A percentile compares a stretch with the other conserved stretches of the same genome.
Conservation (phyloP, 139 green algal genomes). For the Picochlorum sp. region DNA sequence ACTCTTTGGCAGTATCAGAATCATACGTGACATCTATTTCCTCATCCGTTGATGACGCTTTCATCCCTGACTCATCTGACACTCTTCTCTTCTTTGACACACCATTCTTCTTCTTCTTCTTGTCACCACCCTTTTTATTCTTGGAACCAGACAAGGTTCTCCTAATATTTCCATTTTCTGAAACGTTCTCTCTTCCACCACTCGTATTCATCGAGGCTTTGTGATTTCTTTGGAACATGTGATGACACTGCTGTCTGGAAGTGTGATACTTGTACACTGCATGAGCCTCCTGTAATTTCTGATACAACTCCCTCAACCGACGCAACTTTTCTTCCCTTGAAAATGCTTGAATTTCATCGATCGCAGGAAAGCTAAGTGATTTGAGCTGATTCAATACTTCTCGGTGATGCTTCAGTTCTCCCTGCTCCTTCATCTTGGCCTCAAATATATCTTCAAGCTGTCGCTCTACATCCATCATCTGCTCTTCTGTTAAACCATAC, state of each 20-base stretch:
- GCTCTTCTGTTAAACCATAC: slow-evolving; percentile 49
- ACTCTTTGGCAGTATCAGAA: slow-evolving; percentile 3
- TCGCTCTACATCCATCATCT: slow-evolving; percentile 42
- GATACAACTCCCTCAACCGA: slow-evolving; percentile 46
- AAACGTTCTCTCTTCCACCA: slow-evolving; percentile 5
- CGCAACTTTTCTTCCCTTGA: slow-evolving; percentile 32
- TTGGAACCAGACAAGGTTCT: slow-evolving; percentile 7
- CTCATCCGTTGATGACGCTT: background rate
- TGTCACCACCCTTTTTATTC: slow-evolving; percentile 5
- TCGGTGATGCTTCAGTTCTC: slow-evolving; percentile 10
- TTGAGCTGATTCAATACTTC: background rate
- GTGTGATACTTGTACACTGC: background rate
- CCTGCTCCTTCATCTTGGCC: slow-evolving; percentile 7
- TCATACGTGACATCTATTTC: background rate
- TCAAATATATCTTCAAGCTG: slow-evolving; percentile 35
- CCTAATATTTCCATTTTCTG: background rate
- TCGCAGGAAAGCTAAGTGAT: background rate
- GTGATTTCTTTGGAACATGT: background rate
- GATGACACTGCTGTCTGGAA: background rate
- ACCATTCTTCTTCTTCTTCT: background rate
- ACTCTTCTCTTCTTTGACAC: too few species aligned
- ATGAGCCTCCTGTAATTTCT: slow-evolving; percentile 25
- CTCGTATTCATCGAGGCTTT: background rate
- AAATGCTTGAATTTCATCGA: slow-evolving; percentile 24
- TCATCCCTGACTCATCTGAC: background rate